Percentiles rank a stretch among this genome's conserved stretches.
Conservation (phyloP, 352 stramenopile genomes). For the Thalassiosira livingstoniorum region DNA sequence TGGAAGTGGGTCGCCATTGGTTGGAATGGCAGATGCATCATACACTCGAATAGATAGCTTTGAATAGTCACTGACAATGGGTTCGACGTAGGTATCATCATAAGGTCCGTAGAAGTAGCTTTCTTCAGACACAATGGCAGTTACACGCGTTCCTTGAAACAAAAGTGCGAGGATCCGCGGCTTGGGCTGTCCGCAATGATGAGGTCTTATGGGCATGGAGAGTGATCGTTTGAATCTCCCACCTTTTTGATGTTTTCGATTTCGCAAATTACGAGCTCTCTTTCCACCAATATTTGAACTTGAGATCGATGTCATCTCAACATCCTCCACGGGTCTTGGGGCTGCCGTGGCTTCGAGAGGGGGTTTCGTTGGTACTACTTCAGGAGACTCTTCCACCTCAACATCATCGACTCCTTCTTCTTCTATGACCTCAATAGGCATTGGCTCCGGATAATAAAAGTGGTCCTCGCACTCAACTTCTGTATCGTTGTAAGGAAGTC, state of each 20-base stretch:
- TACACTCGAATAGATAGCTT: conserved; percentile 46
- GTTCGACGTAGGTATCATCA: not conserved
- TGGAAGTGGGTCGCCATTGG: conserved; percentile 39
- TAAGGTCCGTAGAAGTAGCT: conserved; percentile 15
- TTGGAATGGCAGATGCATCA: conserved; percentile 42
- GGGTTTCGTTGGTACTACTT: not conserved
- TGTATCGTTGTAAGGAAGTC: conserved; percentile 54
- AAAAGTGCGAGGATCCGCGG: conserved; percentile 55
- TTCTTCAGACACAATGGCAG: conserved; percentile 52
- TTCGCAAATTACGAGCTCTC: conserved; percentile 3
- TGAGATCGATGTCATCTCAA: not conserved
- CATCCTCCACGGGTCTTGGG: not conserved
- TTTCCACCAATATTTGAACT: conserved; percentile 3
- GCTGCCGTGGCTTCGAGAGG: not conserved
- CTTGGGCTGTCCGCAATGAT: conserved; percentile 55
- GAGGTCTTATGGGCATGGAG: conserved; percentile 9
- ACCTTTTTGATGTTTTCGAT: not conserved
- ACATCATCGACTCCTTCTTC: not conserved
- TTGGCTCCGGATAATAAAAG: not conserved
- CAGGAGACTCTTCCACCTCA: not conserved
- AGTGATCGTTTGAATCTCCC: not conserved
- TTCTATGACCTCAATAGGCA: not conserved
- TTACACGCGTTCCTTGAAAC: conserved; percentile 44
- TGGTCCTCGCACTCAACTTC: not conserved
- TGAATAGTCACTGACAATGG: conserved; percentile 37